Evolutionary conservation across 2,329 filamentous ascomycete species (phyloP).

Genomic region (Fusarium sp.): DNA sequence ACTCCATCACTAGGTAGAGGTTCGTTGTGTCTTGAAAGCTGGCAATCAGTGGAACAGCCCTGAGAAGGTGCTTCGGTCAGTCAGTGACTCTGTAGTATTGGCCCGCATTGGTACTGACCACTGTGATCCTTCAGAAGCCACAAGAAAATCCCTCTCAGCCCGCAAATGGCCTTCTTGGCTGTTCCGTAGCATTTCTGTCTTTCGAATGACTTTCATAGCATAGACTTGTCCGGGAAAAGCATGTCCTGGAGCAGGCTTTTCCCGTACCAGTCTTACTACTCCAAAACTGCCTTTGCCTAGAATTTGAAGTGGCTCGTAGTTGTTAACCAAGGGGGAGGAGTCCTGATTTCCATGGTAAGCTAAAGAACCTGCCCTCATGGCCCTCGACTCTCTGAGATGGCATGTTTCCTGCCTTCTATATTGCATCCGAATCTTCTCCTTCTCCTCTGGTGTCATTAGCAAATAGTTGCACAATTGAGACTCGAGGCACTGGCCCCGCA

Average conservation of each 20-base stretch:
- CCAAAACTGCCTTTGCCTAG: slow-evolving; percentile 96
- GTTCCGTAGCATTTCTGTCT: slow-evolving; percentile 90
- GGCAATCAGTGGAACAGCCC: slow-evolving; percentile 86
- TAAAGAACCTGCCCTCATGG: slow-evolving; percentile 70
- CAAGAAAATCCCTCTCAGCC: slow-evolving; percentile 91
- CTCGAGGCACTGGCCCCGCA: slow-evolving; percentile 49
- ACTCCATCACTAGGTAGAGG: slow-evolving; percentile 96
- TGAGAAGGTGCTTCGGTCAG: slow-evolving; percentile 41
- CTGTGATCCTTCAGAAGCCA: slow-evolving; percentile 84
- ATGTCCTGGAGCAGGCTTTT: slow-evolving; percentile 56
- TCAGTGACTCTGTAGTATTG: not conserved
- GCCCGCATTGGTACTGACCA: slow-evolving; percentile 62
- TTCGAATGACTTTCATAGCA: slow-evolving; percentile 97
- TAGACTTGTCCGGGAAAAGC: slow-evolving; percentile 67
- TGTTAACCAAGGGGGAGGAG: slow-evolving; percentile 34
- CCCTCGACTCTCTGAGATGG: slow-evolving; percentile 77
- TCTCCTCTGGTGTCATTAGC: slow-evolving; percentile 64
- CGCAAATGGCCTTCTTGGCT: slow-evolving; percentile 92
- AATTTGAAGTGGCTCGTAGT: slow-evolving; percentile 82
- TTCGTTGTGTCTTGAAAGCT: slow-evolving; percentile 89
- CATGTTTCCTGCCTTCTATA: slow-evolving; percentile 76
- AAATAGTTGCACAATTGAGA: slow-evolving; percentile 64
- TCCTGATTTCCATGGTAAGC: slow-evolving; percentile 10
- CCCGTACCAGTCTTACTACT: slow-evolving; percentile 84
- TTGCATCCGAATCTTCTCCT: slow-evolving; percentile 60